Conservation (phyloP, 192 early-diverging fungal genomes). For the Coemansia sp. region DNA sequence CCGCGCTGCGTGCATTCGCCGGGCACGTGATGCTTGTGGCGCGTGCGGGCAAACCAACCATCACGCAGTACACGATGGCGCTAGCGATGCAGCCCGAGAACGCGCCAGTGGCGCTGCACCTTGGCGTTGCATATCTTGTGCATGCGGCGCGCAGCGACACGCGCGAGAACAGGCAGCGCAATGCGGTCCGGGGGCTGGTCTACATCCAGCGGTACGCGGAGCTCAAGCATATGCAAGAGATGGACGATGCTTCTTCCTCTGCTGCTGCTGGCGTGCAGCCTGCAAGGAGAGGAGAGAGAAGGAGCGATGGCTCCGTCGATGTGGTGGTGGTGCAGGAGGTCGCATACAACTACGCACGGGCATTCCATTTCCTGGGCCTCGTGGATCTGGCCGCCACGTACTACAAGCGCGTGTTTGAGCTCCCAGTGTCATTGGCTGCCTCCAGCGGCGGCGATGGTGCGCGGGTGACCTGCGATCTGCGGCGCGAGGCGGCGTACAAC, state of each 20-base stretch:
- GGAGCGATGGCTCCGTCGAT: conserved; percentile 5
- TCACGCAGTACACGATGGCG: conserved; percentile 44
- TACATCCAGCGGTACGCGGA: conserved; percentile 51
- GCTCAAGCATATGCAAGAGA: conserved; percentile 30
- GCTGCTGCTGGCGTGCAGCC: too few relatives aligned
- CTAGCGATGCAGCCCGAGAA: conserved; percentile 34
- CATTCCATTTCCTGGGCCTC: conserved; percentile 87
- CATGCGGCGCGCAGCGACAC: conserved; percentile 1
- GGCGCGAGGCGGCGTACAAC: conserved; percentile 90
- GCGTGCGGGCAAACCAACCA: conserved; percentile 11
- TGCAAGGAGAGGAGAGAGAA: background rate
- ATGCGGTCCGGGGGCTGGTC: conserved; percentile 30
- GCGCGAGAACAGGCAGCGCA: conserved; percentile 3
- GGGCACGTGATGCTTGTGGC: conserved; percentile 36
- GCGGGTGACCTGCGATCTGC: conserved; percentile 49
- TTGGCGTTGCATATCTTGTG: conserved; percentile 37
- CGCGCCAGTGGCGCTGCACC: conserved; percentile 35
- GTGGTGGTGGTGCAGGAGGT: conserved; percentile 56
- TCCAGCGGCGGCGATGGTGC: conserved; percentile 6
- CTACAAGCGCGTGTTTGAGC: conserved; percentile 73
- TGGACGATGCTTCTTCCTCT: conserved; percentile 6
- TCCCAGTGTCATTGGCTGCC: conserved; percentile 55
- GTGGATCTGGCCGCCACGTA: conserved; percentile 82
- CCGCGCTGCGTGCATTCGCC: conserved; percentile 37
- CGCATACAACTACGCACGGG: conserved; percentile 85